Evolutionary conservation across 495 filamentous ascomycete species (phyloP).

Genomic region (Parachaetomium inaequale): DNA sequence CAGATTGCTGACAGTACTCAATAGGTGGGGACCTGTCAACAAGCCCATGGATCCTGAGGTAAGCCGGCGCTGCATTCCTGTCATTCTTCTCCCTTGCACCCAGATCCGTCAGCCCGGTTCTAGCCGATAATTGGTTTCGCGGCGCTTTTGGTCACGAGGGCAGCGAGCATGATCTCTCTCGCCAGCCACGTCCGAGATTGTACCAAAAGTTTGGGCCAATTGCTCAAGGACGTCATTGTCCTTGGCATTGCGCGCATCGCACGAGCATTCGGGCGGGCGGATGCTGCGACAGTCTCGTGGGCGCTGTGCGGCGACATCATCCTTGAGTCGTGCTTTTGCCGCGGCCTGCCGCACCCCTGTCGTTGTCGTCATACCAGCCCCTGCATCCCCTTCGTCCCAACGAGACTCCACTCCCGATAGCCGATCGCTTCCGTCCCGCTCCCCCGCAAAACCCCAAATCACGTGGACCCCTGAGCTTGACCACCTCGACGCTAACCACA

Average conservation of each 20-base stretch:
- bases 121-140: slow-evolving; percentile 6
- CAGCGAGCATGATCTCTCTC: slow-evolving; percentile 6
- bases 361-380: slow-evolving; percentile 29
- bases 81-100: background rate
- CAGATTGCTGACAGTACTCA: background rate
- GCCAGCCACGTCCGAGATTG: background rate
- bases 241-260: slow-evolving; percentile 17
- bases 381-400: slow-evolving; percentile 25
- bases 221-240: slow-evolving; percentile 22
- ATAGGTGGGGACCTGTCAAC: slow-evolving; percentile 76
- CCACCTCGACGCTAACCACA: slow-evolving; percentile 23
- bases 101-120: slow-evolving; percentile 7
- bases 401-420: slow-evolving; percentile 38
- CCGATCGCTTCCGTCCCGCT: slow-evolving; percentile 18
- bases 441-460: slow-evolving; percentile 13
- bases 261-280: slow-evolving; percentile 8
- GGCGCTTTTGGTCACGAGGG: slow-evolving; percentile 18
- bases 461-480: slow-evolving; percentile 26
- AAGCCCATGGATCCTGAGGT: slow-evolving; percentile 98
- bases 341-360: slow-evolving; percentile 17
- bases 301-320: slow-evolving; percentile 25
- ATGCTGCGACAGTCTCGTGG: slow-evolving; percentile 6
- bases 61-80: slow-evolving; percentile 42
- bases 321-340: slow-evolving; percentile 10
- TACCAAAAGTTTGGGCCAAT: slow-evolving; percentile 14